phyloP scores from a whole-genome alignment of 495 filamentous ascomycete genomes.

The Terfezia claveryi region DNA sequence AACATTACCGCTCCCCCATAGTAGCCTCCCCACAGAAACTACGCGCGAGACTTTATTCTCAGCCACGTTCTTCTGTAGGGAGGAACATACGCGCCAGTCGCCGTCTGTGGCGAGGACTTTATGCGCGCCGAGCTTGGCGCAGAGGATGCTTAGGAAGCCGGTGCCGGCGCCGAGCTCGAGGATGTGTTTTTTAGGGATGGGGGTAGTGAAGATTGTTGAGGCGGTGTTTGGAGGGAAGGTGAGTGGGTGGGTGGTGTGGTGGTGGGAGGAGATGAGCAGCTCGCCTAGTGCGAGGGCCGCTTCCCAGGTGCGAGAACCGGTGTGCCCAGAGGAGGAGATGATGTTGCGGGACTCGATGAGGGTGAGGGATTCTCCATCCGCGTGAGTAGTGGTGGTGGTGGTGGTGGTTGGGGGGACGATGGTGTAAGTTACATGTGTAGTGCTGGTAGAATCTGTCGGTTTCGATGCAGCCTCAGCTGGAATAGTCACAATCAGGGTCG shows the following conservation, averaged over 20 bases:
- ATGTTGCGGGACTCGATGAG: conserved; percentile 51
- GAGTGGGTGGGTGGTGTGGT: background rate
- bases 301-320: conserved; percentile 83
- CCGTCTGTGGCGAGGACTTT: conserved; percentile 61
- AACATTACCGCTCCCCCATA: no score
- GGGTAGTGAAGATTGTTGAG: background rate
- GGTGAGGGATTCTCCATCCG: conserved; percentile 21
- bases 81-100: conserved; percentile 36
- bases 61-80: conserved; percentile 12
- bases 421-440: conserved; percentile 9
- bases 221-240: background rate
- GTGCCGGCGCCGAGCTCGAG: conserved; percentile 84
- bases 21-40: conserved; percentile 5
- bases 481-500: background rate
- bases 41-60: conserved; percentile 11
- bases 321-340: conserved; percentile 54
- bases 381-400: conserved; percentile 7
- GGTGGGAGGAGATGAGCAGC: conserved; percentile 30
- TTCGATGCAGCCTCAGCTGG: background rate
- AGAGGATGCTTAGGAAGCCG: conserved; percentile 63
- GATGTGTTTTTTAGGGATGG: conserved; percentile 24
- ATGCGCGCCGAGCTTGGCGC: conserved; percentile 44
- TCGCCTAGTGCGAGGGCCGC: conserved; percentile 67
- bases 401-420: no score
- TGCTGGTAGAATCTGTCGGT: background rate